Conservation (phyloP, 176 grass and related monocot species). For the Puccinellia tenuiflora region DNA sequence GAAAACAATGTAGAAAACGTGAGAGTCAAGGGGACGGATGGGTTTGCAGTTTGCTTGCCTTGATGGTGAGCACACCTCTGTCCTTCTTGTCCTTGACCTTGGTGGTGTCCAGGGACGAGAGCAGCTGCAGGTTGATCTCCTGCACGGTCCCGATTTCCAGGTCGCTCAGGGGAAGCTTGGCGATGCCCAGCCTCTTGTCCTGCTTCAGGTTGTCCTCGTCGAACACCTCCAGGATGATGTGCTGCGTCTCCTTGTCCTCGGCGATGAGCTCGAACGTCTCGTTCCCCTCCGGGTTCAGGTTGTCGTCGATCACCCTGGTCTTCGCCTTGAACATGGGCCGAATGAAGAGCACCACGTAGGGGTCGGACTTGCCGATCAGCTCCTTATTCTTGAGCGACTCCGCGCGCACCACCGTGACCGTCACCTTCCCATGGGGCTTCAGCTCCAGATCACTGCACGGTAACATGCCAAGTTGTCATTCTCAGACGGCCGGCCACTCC, state of each 20-base stretch:
- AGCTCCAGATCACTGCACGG: conserved; percentile 85
- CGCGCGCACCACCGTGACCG: conserved; percentile 60
- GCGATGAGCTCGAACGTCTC: conserved; percentile 80
- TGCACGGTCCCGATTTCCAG: conserved; percentile 44
- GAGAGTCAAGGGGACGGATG: neutral
- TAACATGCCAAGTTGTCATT: neutral
- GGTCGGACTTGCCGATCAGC: conserved; percentile 94
- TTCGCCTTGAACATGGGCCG: conserved; percentile 93
- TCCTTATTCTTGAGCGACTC: conserved; percentile 91
- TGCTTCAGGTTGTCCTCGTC: conserved; percentile 92
- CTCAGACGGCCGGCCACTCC: neutral
- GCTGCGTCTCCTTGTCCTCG: conserved; percentile 94
- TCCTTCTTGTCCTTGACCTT: conserved; percentile 99
- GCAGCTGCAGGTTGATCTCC: conserved; percentile 80
- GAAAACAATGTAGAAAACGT: neutral
- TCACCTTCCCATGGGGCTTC: conserved; percentile 80
- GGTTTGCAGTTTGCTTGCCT: conserved; percentile 32
- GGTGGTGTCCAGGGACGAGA: conserved; percentile 84
- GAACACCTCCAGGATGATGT: conserved; percentile 78
- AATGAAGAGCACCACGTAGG: conserved; percentile 80
- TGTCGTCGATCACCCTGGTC: conserved; percentile 83
- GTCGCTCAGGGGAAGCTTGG: conserved; percentile 60
- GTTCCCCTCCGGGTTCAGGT: conserved; percentile 85
- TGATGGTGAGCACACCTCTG: conserved; percentile 66
- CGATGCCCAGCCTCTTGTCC: conserved; percentile 87